Conservation (phyloP, 1,139 yeast species). For the Geotrichum citri-aurantii region DNA sequence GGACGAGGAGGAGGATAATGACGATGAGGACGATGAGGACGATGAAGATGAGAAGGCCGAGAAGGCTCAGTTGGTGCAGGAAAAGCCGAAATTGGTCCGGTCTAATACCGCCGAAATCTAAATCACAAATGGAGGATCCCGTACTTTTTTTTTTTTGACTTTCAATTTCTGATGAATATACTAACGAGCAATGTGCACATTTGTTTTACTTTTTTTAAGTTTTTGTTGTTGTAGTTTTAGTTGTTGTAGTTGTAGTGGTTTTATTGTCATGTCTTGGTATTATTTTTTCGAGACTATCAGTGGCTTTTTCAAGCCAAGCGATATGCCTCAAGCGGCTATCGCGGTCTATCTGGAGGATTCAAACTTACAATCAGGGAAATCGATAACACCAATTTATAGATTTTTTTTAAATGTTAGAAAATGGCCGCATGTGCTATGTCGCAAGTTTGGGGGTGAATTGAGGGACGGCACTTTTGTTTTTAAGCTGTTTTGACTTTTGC, state of each 20-base stretch:
- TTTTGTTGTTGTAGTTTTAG: no score
- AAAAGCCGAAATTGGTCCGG: constrained; percentile 8
- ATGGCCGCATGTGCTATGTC: background rate
- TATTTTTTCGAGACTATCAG: background rate
- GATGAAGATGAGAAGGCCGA: constrained; percentile 14
- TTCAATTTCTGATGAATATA: background rate
- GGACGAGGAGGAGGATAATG: constrained; percentile 10
- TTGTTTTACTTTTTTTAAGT: no score
- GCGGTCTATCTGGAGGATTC: background rate
- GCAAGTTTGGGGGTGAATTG: background rate
- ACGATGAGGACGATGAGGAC: constrained; percentile 10
- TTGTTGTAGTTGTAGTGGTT: no score
- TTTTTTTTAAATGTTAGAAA: background rate
- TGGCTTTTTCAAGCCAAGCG: background rate
- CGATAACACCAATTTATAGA: background rate
- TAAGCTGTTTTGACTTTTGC: no score
- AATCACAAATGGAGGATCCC: background rate
- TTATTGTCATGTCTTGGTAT: background rate
- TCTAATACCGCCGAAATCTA: constrained; percentile 14
- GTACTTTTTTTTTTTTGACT: background rate
- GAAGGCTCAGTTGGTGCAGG: background rate
- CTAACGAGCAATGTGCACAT: background rate
- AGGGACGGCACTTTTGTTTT: no score
- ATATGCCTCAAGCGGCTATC: background rate
- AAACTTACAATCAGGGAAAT: background rate